A percentile compares a stretch with the other conserved stretches of the same genome.
Conservation (phyloP, 2,329 filamentous ascomycete species). For the Cordyceps javanica region DNA sequence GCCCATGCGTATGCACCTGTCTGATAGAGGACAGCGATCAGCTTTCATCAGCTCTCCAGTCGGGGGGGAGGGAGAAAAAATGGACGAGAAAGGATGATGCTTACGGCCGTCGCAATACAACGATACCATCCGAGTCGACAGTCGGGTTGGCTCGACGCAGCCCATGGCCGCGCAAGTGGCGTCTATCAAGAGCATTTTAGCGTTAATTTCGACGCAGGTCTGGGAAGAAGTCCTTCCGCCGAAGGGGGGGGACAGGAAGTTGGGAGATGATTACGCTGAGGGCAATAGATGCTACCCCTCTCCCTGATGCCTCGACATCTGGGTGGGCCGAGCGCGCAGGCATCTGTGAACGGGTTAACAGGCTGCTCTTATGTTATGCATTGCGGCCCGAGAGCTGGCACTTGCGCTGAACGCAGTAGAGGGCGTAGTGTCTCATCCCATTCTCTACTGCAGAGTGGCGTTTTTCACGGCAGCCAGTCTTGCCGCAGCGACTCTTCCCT, state of each 20-base stretch:
- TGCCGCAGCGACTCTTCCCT: neutral
- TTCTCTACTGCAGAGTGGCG: neutral
- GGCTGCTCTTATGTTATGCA: neutral
- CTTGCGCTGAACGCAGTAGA: neutral
- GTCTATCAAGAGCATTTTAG: neutral
- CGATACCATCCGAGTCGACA: neutral
- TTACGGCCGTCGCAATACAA: constrained; percentile 6
- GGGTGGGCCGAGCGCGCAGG: neutral
- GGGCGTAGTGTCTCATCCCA: neutral
- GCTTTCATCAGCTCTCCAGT: neutral
- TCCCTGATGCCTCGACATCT: constrained; percentile 1
- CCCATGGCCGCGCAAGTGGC: neutral
- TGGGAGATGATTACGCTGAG: neutral
- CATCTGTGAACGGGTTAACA: neutral
- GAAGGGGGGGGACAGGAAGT: too few species aligned
- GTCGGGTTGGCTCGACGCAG: neutral
- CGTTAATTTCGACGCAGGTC: neutral
- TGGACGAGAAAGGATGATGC: too few species aligned
- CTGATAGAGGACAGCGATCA: neutral
- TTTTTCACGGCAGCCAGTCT: neutral
- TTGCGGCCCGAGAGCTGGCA: too few species aligned
- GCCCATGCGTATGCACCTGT: neutral
- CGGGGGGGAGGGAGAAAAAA: neutral
- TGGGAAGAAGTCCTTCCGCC: too few species aligned
- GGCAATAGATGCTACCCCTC: neutral